Evolutionary conservation across 768 basidiomycete species (phyloP), one percentile per base, ranked within the genome.

Genomic region (Tulasnella sp.): DNA sequence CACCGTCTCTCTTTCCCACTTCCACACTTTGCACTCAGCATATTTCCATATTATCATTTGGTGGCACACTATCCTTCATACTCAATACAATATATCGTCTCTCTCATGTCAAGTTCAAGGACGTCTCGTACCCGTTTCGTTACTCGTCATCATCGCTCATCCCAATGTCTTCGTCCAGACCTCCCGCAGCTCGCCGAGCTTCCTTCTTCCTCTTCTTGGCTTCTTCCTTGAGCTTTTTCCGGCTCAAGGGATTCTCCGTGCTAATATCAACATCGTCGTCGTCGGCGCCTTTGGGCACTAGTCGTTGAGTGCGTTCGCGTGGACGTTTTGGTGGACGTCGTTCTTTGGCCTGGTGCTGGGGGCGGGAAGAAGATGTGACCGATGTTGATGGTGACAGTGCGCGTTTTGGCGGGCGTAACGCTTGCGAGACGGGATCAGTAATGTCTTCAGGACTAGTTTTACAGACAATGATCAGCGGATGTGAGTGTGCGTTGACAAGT

Each of bases 141-240:
- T 37, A 69, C 64, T 69, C 64, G 34, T 69, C 64, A 28, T 37
- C 64, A 20, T 60, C 58, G n/a, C 34, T 28, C 64, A 69, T 69
- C 8, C 64, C 64, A 69, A 69, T 9, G 31, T 69, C 64, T 37
- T 69, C 64, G 14, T 54, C 8, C 24, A 54, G 24, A 54, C 64
- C 64, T 3, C 28, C 64, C 11, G 31, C 34, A 37, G 34, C 31
- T 69, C 64, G 64, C 58, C 31, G 42, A 1, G 77, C 64, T 11
- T 78, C 79, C 74, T 73, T 73, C 74, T 48, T 73, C 41, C 73
- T 78, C 48, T 24, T 72, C 75, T 77, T 82, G 12, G 80, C 80
- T 24, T 77, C 74, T 20, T 81, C 81, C 69, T 69, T 77, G 5
- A 60, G 40, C 31, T 75, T 72, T 75, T 82, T 82, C 41, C 81